phyloP scores from a whole-genome alignment of 768 basidiomycete genomes.

The Calocera viscosa region DNA sequence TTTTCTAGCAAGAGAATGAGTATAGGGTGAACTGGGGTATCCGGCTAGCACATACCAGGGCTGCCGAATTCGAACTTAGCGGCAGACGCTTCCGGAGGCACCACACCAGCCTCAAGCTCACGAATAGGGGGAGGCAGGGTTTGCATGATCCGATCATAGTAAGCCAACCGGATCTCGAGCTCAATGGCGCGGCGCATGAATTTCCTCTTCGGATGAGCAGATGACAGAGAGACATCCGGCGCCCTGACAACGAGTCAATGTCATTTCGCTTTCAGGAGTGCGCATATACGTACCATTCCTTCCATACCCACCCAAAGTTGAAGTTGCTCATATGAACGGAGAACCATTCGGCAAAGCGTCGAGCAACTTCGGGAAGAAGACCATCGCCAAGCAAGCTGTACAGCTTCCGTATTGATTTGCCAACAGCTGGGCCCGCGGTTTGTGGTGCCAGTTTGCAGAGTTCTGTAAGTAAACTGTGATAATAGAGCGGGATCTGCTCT shows the following conservation, averaged over 20 bases:
- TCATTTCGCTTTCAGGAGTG: background rate
- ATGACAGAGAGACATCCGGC: conserved; percentile 59
- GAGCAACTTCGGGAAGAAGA: conserved; percentile 70
- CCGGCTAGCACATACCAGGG: conserved; percentile 37
- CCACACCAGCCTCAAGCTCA: conserved; percentile 44
- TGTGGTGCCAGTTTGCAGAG: conserved; percentile 86
- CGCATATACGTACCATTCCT: conserved; percentile 66
- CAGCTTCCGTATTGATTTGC: conserved; percentile 82
- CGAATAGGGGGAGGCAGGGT: conserved; percentile 79
- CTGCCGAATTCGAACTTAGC: conserved; percentile 78
- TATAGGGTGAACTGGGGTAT: conserved; percentile 2
- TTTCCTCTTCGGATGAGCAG: conserved; percentile 71
- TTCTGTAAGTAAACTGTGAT: conserved; percentile 79
- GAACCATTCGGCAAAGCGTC: conserved; percentile 89
- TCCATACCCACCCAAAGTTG: conserved; percentile 97
- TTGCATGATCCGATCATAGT: conserved; percentile 82
- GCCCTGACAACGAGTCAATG: conserved; percentile 42
- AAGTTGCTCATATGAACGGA: conserved; percentile 95
- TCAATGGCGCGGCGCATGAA: conserved; percentile 83
- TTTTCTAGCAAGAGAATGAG: background rate
- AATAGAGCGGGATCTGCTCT: conserved; percentile 67
- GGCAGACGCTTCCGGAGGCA: conserved; percentile 59
- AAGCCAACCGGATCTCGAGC: conserved; percentile 80
- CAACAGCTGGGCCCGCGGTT: conserved; percentile 90
- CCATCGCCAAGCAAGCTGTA: conserved; percentile 71